Evolutionary conservation across 257 asterid genomes (phyloP), one percentile per base, ranked within the genome.

Genomic region (Henckelia pumila): DNA sequence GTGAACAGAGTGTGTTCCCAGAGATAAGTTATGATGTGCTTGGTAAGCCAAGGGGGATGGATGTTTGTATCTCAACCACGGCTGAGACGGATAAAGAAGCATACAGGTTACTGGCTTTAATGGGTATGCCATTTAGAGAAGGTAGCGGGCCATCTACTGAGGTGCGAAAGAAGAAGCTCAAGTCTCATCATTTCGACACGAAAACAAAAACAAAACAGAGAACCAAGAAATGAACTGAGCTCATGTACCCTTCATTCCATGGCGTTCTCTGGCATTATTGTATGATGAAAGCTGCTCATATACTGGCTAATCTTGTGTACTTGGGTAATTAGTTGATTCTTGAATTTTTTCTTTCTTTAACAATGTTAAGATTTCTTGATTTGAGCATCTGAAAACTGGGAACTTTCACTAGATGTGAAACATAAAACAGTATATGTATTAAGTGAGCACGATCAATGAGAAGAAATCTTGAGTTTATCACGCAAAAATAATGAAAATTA

Each of bases 91-190:
- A 94, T 73, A 77, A 82, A 56, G 99, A 94, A 82, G 99, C 87
- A 61, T 80, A 84, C 25, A 84, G 66, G 68, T 73, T 94, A 69
- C 76, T 91, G 75, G 95, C 95, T 67, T 93, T 91, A 65, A 85
- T 91, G 99, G 96, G 97, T 24, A 91, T 91, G 96, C 96, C 96
- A 2, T 91, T 94, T 57, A 85, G 91, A 79, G 95, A 88, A 78
- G 96, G 86, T 32, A 50, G 75, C 16, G 81, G 82, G 20, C 35
- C 79, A 22, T 17, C 80, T 20, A 19, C 73, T 5, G 64, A 69
- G 62, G 16, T 83, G 66, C 73, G 85, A 44, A 94, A 85, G 97
- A 94, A 87, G 87, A 91, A 91, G 90, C 87, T 94, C 24, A 88
- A 79, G 80, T 63, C 96, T 61, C 99, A 94, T 69, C 97, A 94